phyloP scores from a whole-genome alignment of 768 basidiomycete species.

The Suillus brevipes region DNA sequence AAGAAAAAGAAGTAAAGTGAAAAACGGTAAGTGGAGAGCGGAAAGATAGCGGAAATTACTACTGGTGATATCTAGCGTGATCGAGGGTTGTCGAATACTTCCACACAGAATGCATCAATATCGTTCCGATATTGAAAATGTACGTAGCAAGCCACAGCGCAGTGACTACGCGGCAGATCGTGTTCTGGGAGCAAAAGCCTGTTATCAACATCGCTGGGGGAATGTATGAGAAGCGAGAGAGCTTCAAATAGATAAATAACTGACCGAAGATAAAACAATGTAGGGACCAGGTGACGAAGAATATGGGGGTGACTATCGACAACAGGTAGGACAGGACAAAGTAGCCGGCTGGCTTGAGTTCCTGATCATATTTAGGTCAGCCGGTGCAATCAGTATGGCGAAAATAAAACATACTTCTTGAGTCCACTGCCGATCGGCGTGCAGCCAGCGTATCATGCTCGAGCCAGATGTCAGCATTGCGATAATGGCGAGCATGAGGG shows the following conservation, averaged over 20 bases:
- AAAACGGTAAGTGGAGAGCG: no score
- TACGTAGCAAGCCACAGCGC: not conserved
- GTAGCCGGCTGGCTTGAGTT: not conserved
- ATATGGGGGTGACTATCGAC: not conserved
- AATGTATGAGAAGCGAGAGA: not conserved
- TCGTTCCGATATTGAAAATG: not conserved
- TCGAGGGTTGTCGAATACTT: not conserved
- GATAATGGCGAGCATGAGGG: not conserved
- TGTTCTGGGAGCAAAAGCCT: not conserved
- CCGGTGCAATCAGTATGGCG: not conserved
- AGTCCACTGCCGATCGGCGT: not conserved
- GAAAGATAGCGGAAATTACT: no score
- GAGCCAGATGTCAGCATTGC: not conserved
- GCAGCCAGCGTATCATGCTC: not conserved
- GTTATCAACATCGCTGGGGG: not conserved
- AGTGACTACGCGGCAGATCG: not conserved
- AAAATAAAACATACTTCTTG: not conserved
- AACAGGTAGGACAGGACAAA: not conserved
- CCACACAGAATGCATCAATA: not conserved
- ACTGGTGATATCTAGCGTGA: no score
- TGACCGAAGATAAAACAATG: not conserved
- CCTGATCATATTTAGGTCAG: not conserved
- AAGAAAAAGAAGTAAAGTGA: no score
- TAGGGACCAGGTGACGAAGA: not conserved
- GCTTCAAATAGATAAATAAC: not conserved